Evolutionary conservation across 805 yeast species (phyloP).

Genomic region (Candida stauntonica): DNA sequence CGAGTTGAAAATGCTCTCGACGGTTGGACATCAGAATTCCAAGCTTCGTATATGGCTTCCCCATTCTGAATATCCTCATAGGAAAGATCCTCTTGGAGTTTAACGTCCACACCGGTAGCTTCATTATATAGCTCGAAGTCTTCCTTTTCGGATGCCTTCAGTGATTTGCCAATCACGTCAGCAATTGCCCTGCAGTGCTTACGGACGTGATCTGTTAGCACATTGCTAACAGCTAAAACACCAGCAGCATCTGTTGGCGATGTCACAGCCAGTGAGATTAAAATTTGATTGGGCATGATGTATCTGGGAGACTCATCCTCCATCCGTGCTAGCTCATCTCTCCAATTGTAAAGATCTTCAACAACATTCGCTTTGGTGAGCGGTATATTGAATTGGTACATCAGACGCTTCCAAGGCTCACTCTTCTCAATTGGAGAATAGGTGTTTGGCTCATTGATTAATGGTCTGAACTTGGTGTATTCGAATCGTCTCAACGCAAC

Average conservation of each 20-base stretch:
- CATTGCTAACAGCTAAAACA: conserved; percentile 44
- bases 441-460: conserved; percentile 28
- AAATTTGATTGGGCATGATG: conserved; percentile 75
- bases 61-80: conserved; percentile 13
- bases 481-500: conserved; percentile 83
- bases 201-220: conserved; percentile 52
- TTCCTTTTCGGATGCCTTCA: conserved; percentile 27
- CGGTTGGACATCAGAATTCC: neutral
- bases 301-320: conserved; percentile 83
- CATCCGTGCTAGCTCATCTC: conserved; percentile 70
- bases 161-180: conserved; percentile 40
- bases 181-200: conserved; percentile 55
- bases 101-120: conserved; percentile 7
- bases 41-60: conserved; percentile 8
- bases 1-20: neutral
- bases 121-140: conserved; percentile 36
- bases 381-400: conserved; percentile 63
- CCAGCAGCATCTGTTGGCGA: conserved; percentile 57
- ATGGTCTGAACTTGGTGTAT: conserved; percentile 60
- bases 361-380: conserved; percentile 49
- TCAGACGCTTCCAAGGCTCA: conserved; percentile 65
- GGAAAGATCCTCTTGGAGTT: conserved; percentile 4
- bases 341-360: conserved; percentile 69
- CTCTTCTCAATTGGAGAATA: conserved; percentile 47
- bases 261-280: conserved; percentile 55